Percentiles rank a stretch among this genome's conserved stretches.
These are phyloP conservation scores for Bombardia bombarda DNA, from an alignment of 495 filamentous ascomycete species.

Conservation along the genomic window DNA sequence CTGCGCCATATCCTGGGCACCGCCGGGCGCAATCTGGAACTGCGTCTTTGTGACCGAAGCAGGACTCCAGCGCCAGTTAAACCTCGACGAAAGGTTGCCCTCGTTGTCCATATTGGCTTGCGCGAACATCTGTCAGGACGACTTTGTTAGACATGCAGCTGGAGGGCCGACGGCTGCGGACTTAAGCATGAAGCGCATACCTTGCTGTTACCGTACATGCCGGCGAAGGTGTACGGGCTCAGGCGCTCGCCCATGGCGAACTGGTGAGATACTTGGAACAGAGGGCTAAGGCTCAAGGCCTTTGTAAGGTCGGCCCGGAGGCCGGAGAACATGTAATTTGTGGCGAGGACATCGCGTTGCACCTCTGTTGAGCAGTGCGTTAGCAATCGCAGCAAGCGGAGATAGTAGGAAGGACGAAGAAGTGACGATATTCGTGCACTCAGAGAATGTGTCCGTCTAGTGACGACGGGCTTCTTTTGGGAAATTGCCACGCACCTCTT, in stretches of 20 bases:
- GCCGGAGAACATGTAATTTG: slow-evolving; percentile 91
- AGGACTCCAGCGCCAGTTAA: slow-evolving; percentile 81
- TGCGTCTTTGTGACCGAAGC: slow-evolving; percentile 75
- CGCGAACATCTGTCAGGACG: slow-evolving; percentile 84
- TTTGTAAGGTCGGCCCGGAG: slow-evolving; percentile 93
- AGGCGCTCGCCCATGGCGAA: slow-evolving; percentile 87
- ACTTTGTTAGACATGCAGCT: slow-evolving; percentile 1
- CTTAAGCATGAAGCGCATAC: slow-evolving; percentile 40
- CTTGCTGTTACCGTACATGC: slow-evolving; percentile 84
- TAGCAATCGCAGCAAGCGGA: slow-evolving; percentile 2
- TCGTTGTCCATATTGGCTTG: slow-evolving; percentile 94
- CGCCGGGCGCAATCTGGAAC: slow-evolving; percentile 65
- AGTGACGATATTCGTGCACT: too few species aligned
- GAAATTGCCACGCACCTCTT: slow-evolving; percentile 37
- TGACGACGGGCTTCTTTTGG: too few species aligned
- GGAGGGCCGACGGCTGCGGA: background rate
- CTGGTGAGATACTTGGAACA: slow-evolving; percentile 96
- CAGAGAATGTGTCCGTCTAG: background rate
- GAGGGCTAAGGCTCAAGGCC: slow-evolving; percentile 80
- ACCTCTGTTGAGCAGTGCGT: slow-evolving; percentile 50
- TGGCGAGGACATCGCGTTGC: slow-evolving; percentile 87
- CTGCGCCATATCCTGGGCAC: slow-evolving; percentile 65
- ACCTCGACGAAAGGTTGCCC: slow-evolving; percentile 68
- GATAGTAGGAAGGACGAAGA: background rate
- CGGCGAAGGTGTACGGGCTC: slow-evolving; percentile 90